Conservation (phyloP, 345 rosid species). For the Dovyalis caffra region DNA sequence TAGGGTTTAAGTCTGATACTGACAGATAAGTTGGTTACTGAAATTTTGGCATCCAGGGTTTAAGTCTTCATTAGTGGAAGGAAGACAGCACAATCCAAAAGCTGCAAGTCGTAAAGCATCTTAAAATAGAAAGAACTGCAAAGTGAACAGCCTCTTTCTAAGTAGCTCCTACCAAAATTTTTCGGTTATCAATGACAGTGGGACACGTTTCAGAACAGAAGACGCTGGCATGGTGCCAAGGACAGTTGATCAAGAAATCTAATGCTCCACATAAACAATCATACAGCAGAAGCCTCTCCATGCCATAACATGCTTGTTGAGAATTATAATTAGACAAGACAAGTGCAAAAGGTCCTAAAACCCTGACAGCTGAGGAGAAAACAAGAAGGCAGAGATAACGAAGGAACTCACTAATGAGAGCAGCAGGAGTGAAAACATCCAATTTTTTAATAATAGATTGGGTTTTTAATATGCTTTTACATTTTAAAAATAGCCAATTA, state of each 20-base stretch:
- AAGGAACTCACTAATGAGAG: constrained; percentile 62
- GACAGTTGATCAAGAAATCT: constrained; percentile 20
- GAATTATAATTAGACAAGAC: constrained; percentile 21
- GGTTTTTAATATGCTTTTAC: too few relatives aligned
- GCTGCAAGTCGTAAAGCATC: neutral
- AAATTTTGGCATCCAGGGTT: neutral
- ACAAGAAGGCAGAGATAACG: constrained; percentile 18
- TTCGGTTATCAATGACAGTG: constrained; percentile 12
- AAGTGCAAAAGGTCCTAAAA: constrained; percentile 15
- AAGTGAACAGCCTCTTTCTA: constrained; percentile 11
- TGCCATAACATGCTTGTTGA: constrained; percentile 23
- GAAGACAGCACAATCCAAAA: neutral
- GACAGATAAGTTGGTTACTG: neutral
- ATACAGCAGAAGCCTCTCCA: constrained; percentile 13
- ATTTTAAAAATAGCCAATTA: too few relatives aligned
- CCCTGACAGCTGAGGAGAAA: neutral
- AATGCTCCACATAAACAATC: constrained; percentile 24
- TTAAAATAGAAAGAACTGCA: neutral
- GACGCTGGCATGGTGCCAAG: constrained; percentile 13
- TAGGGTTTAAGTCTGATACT: neutral
- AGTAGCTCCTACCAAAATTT: constrained; percentile 13
- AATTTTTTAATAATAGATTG: too few relatives aligned
- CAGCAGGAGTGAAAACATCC: constrained; percentile 38
- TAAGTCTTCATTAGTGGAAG: too few relatives aligned
- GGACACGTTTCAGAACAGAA: constrained; percentile 11